These are phyloP conservation scores for Teratosphaeria pseudoeucalypti DNA, from an alignment of 2,329 filamentous ascomycete species.

Conservation along the genomic window DNA sequence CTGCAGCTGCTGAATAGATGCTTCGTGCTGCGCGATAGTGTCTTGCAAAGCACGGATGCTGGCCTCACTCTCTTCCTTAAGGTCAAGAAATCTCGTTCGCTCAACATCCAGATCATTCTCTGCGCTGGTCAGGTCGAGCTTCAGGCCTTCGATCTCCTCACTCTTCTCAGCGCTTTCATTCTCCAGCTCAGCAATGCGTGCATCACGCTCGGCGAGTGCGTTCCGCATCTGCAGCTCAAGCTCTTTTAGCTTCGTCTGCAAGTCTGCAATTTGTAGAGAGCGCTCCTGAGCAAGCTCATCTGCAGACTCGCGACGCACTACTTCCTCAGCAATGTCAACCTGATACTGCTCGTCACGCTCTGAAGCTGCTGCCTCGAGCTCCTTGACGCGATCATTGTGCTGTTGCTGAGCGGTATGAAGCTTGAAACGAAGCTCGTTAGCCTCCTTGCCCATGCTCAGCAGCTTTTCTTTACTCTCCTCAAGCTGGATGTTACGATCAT, in stretches of 20 bases:
- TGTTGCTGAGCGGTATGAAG: constrained; percentile 36
- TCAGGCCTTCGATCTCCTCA: constrained; percentile 18
- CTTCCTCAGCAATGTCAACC: constrained; percentile 29
- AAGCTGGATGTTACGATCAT: constrained; percentile 32
- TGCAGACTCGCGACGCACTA: constrained; percentile 27
- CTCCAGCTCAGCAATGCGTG: constrained; percentile 20
- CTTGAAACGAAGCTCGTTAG: constrained; percentile 40
- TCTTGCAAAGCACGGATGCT: constrained; percentile 16
- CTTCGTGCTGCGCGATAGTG: constrained; percentile 15
- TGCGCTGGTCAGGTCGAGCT: constrained; percentile 14
- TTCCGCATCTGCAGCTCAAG: constrained; percentile 18
- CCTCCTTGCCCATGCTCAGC: constrained; percentile 32
- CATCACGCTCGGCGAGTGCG: constrained; percentile 21
- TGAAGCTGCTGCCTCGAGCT: constrained; percentile 27
- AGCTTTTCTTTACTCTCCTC: constrained; percentile 31
- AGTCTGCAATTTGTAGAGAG: constrained; percentile 24
- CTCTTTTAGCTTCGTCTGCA: constrained; percentile 27
- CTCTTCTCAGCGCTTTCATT: constrained; percentile 15
- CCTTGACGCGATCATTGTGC: constrained; percentile 28
- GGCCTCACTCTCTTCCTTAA: constrained; percentile 16
- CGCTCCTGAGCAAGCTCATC: constrained; percentile 28
- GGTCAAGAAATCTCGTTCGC: constrained; percentile 9
- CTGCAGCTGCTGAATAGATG: constrained; percentile 16
- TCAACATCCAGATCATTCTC: constrained; percentile 12
- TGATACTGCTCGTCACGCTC: constrained; percentile 32